Percentiles rank a stretch among this genome's conserved stretches.
phyloP scores from a whole-genome alignment of 129 eudicot genomes.

The Artemisia tridentata region DNA sequence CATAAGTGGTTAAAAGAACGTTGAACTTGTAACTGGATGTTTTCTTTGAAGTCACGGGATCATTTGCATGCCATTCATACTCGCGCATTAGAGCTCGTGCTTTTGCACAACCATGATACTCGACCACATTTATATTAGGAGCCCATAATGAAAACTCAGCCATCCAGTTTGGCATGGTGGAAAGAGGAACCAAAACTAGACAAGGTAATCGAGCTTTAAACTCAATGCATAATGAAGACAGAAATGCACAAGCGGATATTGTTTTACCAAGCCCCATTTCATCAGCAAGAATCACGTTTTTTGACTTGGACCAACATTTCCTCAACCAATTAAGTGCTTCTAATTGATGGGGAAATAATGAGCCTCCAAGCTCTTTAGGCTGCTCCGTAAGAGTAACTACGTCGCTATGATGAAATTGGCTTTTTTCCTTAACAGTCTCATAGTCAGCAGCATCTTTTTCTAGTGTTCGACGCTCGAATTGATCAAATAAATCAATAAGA shows the following conservation, averaged over 20 bases:
- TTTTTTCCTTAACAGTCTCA: conserved; percentile 28
- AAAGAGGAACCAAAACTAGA: conserved; percentile 92
- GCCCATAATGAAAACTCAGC: conserved; percentile 90
- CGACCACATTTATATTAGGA: conserved; percentile 86
- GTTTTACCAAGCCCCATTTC: conserved; percentile 99
- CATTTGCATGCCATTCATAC: conserved; percentile 80
- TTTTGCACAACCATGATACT: conserved; percentile 77
- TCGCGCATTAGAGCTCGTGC: conserved; percentile 74
- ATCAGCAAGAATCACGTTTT: conserved; percentile 91
- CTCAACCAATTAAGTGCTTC: conserved; percentile 97
- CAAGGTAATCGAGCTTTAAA: conserved; percentile 73
- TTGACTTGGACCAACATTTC: conserved; percentile 80
- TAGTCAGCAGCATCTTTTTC: conserved; percentile 50
- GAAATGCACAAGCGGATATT: conserved; percentile 81
- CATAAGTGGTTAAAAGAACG: conserved; percentile 91
- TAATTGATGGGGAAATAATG: conserved; percentile 86
- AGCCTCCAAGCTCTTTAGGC: conserved; percentile 89
- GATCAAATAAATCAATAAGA: conserved; percentile 54
- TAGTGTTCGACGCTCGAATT: conserved; percentile 54
- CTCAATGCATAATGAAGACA: conserved; percentile 77
- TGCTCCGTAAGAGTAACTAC: conserved; percentile 64
- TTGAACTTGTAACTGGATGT: conserved; percentile 60
- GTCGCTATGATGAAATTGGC: conserved; percentile 38
- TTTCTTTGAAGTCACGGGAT: conserved; percentile 41
- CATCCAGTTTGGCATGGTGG: conserved; percentile 99